Evolutionary conservation across 2,329 filamentous ascomycete species (phyloP).

Genomic region (Didymella pinodella): DNA sequence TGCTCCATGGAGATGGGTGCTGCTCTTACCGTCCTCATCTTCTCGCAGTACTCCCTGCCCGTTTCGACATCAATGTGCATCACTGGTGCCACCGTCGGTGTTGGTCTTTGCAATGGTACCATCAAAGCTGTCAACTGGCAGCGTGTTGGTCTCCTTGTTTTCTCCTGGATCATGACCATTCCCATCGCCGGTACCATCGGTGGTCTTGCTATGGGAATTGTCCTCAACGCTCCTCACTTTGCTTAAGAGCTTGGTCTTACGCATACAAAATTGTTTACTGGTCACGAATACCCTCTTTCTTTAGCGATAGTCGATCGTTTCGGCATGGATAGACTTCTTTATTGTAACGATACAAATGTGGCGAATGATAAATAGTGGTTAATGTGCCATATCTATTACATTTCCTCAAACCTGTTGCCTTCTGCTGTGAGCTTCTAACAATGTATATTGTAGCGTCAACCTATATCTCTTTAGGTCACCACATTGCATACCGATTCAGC

Average conservation of each 20-base stretch:
- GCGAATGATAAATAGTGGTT: constrained; percentile 7
- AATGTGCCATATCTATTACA: constrained; percentile 1
- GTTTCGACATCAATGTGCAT: constrained; percentile 76
- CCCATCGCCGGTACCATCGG: constrained; percentile 67
- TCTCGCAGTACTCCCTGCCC: constrained; percentile 77
- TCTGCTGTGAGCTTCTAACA: not conserved
- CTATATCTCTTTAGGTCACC: no score
- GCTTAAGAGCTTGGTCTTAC: constrained; percentile 16
- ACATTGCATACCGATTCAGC: no score
- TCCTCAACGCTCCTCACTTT: constrained; percentile 68
- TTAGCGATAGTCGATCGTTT: constrained; percentile 13
- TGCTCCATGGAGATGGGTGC: constrained; percentile 83
- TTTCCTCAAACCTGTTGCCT: not conserved
- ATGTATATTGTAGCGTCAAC: no score
- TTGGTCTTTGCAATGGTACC: constrained; percentile 78
- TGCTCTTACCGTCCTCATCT: constrained; percentile 77
- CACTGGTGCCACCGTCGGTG: constrained; percentile 79
- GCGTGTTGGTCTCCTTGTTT: constrained; percentile 70
- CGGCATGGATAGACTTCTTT: constrained; percentile 17
- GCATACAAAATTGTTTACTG: constrained; percentile 16
- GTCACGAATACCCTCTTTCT: constrained; percentile 22
- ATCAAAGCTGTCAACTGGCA: constrained; percentile 76
- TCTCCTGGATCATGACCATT: constrained; percentile 72
- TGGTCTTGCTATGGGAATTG: constrained; percentile 55
- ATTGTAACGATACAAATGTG: constrained; percentile 9